Conservation (phyloP, 805 yeast genomes). For the Saccharomycopsis malanga region DNA sequence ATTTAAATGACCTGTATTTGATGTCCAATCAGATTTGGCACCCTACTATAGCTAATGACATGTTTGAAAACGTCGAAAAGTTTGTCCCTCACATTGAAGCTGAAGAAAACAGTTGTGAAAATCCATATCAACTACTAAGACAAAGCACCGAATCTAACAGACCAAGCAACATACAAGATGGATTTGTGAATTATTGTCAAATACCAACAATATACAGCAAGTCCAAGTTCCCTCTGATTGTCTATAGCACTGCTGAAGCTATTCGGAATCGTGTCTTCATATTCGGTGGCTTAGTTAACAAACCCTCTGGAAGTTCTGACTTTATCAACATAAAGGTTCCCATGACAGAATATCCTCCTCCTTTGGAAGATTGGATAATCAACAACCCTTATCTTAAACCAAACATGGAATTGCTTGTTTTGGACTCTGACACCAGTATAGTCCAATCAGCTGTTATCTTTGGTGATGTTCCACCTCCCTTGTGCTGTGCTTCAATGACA, state of each 20-base stretch:
- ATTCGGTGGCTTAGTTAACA: conserved; percentile 6
- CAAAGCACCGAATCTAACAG: background rate
- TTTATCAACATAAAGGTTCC: too few relatives aligned
- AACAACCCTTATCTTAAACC: conserved; percentile 36
- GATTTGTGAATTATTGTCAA: conserved; percentile 3
- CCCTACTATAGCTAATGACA: too few relatives aligned
- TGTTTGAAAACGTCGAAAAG: too few relatives aligned
- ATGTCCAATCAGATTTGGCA: too few relatives aligned
- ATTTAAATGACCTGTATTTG: too few relatives aligned
- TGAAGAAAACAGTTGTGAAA: too few relatives aligned
- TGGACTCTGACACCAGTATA: conserved; percentile 35
- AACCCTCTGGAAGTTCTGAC: too few relatives aligned
- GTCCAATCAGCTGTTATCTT: conserved; percentile 26
- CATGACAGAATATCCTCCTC: conserved; percentile 37
- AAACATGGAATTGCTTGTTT: conserved; percentile 33
- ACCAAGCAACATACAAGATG: background rate
- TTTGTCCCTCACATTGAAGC: too few relatives aligned
- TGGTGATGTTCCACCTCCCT: conserved; percentile 46
- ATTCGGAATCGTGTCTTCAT: background rate
- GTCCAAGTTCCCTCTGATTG: background rate
- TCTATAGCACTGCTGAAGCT: conserved; percentile 5
- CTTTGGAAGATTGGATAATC: conserved; percentile 36
- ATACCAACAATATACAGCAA: background rate
- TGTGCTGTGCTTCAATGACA: conserved; percentile 42
- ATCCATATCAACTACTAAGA: too few relatives aligned